phyloP scores from a whole-genome alignment of 1,284 basidiomycete genomes.

The Melanopsichium pennsylvanicum region DNA sequence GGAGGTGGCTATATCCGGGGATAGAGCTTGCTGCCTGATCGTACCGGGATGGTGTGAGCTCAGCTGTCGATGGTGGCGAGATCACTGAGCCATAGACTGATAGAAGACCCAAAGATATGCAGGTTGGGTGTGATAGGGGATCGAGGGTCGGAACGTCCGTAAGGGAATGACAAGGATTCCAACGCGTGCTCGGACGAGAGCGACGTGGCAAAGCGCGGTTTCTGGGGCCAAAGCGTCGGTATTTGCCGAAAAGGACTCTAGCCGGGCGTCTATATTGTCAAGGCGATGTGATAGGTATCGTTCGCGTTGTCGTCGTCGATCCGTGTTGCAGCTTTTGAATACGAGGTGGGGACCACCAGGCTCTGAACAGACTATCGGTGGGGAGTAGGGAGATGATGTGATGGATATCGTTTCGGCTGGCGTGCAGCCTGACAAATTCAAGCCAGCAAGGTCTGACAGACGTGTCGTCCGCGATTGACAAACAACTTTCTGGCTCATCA shows the following conservation, averaged over 20 bases:
- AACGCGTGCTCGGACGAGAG: no score
- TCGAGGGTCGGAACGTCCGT: background rate
- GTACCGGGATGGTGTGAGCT: no score
- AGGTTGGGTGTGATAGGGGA: no score
- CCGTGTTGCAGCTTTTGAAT: no score
- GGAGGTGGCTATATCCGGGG: background rate
- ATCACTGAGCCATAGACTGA: no score
- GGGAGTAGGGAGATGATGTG: background rate
- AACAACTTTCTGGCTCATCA: background rate
- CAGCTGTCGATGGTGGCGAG: no score
- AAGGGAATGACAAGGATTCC: background rate
- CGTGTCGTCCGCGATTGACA: background rate
- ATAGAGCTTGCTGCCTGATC: no score
- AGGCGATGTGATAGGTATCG: no score
- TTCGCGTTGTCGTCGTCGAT: no score
- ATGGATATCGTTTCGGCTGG: background rate
- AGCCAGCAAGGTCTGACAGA: background rate
- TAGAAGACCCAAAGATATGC: no score
- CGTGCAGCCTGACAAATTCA: background rate
- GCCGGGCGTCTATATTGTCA: background rate
- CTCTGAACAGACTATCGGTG: no score
- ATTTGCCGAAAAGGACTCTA: background rate
- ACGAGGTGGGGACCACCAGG: no score
- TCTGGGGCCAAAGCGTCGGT: conserved; percentile 1
- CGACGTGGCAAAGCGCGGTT: conserved; percentile 1